phyloP scores from a whole-genome alignment of 2,329 filamentous ascomycete genomes.

The Pestalotiopsis sp. region DNA sequence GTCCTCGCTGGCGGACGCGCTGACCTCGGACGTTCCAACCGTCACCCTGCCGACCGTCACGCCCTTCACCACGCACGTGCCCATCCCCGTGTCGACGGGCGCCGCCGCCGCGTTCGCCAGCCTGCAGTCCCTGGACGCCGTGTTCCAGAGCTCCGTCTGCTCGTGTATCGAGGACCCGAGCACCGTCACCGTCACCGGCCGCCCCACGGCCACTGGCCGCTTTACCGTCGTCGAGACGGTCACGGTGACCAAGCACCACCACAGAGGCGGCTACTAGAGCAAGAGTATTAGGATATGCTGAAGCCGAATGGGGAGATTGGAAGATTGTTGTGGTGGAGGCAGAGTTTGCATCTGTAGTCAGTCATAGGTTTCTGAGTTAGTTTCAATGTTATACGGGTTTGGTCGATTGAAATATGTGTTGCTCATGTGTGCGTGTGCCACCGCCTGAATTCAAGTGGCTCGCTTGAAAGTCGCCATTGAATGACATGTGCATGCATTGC shows the following conservation, averaged over 20 bases:
- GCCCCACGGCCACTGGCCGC: not conserved
- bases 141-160: not conserved
- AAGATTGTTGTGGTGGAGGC: no score
- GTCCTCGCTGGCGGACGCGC: not conserved
- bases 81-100: not conserved
- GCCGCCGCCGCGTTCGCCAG: not conserved
- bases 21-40: not conserved
- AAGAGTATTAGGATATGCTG: no score
- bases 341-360: no score
- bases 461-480: no score
- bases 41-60: not conserved
- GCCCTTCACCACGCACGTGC: not conserved
- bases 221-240: not conserved
- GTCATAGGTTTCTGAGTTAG: no score
- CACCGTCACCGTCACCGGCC: not conserved
- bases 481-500: no score
- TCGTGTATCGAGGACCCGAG: not conserved
- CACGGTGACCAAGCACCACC: not conserved
- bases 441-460: no score
- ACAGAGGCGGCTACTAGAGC: not conserved
- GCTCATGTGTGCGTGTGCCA: no score
- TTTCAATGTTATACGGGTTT: no score
- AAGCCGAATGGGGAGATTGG: no score
- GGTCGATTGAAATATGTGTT: no score
- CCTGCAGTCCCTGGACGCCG: not conserved